Base-by-base conservation (phyloP, 805 yeast genomes). In the Teunomyces gatunensis region DNA sequence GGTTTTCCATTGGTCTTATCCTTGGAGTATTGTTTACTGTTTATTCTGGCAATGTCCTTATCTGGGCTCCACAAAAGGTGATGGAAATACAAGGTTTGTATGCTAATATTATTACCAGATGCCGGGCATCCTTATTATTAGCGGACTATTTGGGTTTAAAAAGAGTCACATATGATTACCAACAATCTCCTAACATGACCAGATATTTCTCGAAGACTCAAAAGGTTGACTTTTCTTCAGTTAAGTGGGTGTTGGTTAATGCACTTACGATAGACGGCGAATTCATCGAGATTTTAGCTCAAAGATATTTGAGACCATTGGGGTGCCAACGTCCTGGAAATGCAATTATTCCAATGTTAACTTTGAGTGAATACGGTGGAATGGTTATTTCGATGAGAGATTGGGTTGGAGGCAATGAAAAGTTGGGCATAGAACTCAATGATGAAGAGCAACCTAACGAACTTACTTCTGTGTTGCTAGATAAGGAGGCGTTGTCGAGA, bases 321-420 rank as follows among this genome's bases (percentile, higher is more conserved):
- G 99, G 99, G 0, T 89, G 96, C 58, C 78, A 73, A 46, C 80
- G 79, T 45, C 85, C 96, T 0, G 77, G 85, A 32, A 80, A 81
- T 45, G 87, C 89, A 4, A 85, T 90, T 25, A 84, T 96, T 0
- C 99, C 99, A 0, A 79, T 94, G 73, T 72, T 94, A 39, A 87
- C 97, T 0, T 70, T 94, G 43, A 81, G 87, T 53, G 99, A 94
- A 61, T 95, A 90, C 59, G 99, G 99, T 29, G 99, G 99, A 2
- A 88, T 92, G 81, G 90, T 91, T 10, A 82, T 94, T 5, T 83
- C 97, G 0, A 80, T 90, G 77, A 77, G 96, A 54, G 99, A 94
- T 64, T 92, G 96, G 89, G 70, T 91, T 12, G 90, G 89, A 3
- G 80, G 80, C 3, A 80, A 80, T 46, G 87, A 84, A 17, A 79